Percentiles rank a stretch among this genome's conserved stretches.
Evolutionary conservation across 768 basidiomycete species (phyloP).

Genomic region (Xanthoconium stramineum): DNA sequence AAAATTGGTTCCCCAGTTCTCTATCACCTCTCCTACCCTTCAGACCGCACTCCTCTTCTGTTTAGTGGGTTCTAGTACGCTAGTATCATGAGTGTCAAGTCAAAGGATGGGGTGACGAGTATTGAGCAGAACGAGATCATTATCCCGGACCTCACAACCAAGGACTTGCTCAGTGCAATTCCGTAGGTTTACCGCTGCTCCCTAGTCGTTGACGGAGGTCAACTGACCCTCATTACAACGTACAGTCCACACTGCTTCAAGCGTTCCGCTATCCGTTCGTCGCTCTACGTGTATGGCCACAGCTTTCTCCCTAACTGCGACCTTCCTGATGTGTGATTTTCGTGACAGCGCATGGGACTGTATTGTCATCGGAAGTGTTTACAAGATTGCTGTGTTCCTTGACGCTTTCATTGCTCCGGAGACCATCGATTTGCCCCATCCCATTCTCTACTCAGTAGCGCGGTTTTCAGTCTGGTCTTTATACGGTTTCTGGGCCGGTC

Average conservation of each 20-base stretch:
- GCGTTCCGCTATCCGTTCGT: conserved; percentile 81
- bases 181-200: conserved; percentile 52
- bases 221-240: neutral
- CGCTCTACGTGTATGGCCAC: conserved; percentile 64
- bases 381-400: conserved; percentile 62
- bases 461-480: conserved; percentile 71
- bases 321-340: conserved; percentile 12
- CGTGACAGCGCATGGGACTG: conserved; percentile 67
- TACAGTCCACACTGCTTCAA: conserved; percentile 81
- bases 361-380: conserved; percentile 62
- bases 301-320: neutral
- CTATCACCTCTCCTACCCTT: neutral
- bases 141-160: conserved; percentile 84
- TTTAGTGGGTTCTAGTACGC: conserved; percentile 5
- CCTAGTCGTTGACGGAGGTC: neutral
- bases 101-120: conserved; percentile 22
- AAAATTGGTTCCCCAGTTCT: neutral
- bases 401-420: conserved; percentile 61
- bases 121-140: conserved; percentile 57
- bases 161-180: conserved; percentile 82
- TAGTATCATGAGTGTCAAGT: conserved; percentile 18
- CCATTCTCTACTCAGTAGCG: conserved; percentile 58
- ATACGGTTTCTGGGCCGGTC: conserved; percentile 79
- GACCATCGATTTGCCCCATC: conserved; percentile 52
- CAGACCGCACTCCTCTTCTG: neutral